A percentile compares a stretch with the other conserved stretches of the same genome.
Conservation (phyloP, 192 early-diverging fungal species). For the Backusella macrospora region DNA sequence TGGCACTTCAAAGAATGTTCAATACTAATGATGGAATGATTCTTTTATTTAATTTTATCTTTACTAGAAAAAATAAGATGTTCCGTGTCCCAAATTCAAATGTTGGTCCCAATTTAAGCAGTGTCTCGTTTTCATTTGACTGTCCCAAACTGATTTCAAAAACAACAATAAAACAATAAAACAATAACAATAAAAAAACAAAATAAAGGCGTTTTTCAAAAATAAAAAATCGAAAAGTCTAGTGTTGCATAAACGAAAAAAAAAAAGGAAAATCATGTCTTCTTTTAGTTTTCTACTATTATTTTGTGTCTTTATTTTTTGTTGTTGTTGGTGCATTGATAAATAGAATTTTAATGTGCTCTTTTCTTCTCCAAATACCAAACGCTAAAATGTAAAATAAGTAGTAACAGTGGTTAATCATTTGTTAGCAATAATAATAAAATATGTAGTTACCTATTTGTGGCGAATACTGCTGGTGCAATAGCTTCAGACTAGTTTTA, state of each 20-base stretch:
- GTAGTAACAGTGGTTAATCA: not conserved
- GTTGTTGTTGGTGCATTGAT: not conserved
- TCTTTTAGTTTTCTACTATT: not conserved
- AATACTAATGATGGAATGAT: too few relatives aligned
- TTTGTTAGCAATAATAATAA: not conserved
- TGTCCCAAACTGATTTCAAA: too few relatives aligned
- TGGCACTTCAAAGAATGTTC: too few relatives aligned
- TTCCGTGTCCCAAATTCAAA: too few relatives aligned
- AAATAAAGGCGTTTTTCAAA: not conserved
- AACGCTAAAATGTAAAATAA: constrained; percentile 44
- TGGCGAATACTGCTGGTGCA: constrained; percentile 67
- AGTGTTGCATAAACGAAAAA: not conserved
- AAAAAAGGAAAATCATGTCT: not conserved
- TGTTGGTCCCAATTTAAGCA: too few relatives aligned
- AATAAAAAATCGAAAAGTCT: constrained; percentile 8
- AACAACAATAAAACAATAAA: not conserved
- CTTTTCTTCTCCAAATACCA: constrained; percentile 64
- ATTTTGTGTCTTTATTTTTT: not conserved
- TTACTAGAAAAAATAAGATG: too few relatives aligned
- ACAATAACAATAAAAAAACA: not conserved
- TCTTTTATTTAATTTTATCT: too few relatives aligned
- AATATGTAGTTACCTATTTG: constrained; percentile 44
- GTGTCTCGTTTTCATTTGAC: too few relatives aligned
- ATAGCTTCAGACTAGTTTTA: constrained; percentile 38
- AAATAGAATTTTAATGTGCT: constrained; percentile 25